A percentile compares a stretch with the other conserved stretches of the same genome.
These are phyloP conservation scores for Licmophora abbreviata DNA, from an alignment of 108 stramenopile genomes.

Conservation along the genomic window DNA sequence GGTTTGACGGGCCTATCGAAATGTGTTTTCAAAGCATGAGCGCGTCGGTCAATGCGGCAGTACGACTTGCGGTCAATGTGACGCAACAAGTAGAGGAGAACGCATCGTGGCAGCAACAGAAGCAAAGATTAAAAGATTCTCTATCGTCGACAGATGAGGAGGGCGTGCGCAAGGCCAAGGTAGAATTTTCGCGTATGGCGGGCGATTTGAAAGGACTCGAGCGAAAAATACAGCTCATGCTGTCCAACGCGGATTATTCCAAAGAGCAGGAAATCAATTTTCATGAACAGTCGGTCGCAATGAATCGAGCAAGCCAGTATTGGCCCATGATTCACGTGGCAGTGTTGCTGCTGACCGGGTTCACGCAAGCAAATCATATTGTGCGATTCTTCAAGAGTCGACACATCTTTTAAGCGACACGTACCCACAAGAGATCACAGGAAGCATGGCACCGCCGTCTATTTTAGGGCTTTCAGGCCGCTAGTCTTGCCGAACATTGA, in stretches of 20 bases:
- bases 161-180: not conserved
- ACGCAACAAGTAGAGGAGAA: not conserved
- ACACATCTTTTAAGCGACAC: conserved; percentile 73
- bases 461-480: too few relatives aligned
- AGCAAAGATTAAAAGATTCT: too few relatives aligned
- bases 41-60: not conserved
- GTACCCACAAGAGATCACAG: too few relatives aligned
- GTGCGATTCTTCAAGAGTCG: conserved; percentile 65
- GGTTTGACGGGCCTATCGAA: conserved; percentile 4
- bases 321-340: conserved; percentile 82
- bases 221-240: conserved; percentile 46
- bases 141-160: not conserved
- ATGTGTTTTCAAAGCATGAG: conserved; percentile 8
- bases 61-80: not conserved
- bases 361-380: conserved; percentile 79
- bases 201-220: not conserved
- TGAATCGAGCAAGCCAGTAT: conserved; percentile 71
- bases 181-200: not conserved
- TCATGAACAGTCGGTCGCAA: conserved; percentile 62
- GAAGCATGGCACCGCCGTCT: too few relatives aligned
- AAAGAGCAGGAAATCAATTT: conserved; percentile 65
- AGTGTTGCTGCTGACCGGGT: conserved; percentile 69
- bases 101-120: not conserved
- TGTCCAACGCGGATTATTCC: conserved; percentile 62
- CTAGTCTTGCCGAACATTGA: too few relatives aligned